phyloP scores from a whole-genome alignment of 2,329 filamentous ascomycete genomes.

The Penicillium glabrum region DNA sequence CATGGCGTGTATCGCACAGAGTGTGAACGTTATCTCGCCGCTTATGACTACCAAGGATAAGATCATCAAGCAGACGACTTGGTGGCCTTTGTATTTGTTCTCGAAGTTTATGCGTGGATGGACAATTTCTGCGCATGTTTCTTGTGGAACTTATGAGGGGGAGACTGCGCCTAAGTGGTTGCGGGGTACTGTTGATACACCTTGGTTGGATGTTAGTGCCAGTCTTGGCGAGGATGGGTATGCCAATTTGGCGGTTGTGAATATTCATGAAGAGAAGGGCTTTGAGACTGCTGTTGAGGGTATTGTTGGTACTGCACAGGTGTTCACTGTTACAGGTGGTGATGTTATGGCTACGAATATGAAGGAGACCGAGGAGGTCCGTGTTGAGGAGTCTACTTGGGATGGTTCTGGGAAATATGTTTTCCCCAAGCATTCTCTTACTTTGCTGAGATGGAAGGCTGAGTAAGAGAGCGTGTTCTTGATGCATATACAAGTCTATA shows the following conservation, averaged over 20 bases:
- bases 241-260: constrained; percentile 70
- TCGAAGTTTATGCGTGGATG: constrained; percentile 71
- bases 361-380: constrained; percentile 62
- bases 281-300: constrained; percentile 63
- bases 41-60: constrained; percentile 69
- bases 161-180: constrained; percentile 43
- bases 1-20: constrained; percentile 78
- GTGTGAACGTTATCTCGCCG: constrained; percentile 74
- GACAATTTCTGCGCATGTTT: constrained; percentile 66
- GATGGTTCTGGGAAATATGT: constrained; percentile 60
- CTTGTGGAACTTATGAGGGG: constrained; percentile 63
- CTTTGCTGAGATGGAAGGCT: constrained; percentile 60
- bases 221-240: constrained; percentile 54
- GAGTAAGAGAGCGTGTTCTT: constrained; percentile 9
- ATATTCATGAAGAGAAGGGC: constrained; percentile 62
- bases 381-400: constrained; percentile 62
- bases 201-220: constrained; percentile 54
- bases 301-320: constrained; percentile 52
- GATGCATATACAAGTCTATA: neutral
- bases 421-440: constrained; percentile 71
- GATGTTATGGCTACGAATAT: constrained; percentile 62
- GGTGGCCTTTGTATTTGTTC: constrained; percentile 72
- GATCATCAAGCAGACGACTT: constrained; percentile 69
- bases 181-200: constrained; percentile 59
- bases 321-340: constrained; percentile 63